Evolutionary conservation across 73 alveolate genomes (phyloP).

Genomic region (Paramecium sonneborni): DNA sequence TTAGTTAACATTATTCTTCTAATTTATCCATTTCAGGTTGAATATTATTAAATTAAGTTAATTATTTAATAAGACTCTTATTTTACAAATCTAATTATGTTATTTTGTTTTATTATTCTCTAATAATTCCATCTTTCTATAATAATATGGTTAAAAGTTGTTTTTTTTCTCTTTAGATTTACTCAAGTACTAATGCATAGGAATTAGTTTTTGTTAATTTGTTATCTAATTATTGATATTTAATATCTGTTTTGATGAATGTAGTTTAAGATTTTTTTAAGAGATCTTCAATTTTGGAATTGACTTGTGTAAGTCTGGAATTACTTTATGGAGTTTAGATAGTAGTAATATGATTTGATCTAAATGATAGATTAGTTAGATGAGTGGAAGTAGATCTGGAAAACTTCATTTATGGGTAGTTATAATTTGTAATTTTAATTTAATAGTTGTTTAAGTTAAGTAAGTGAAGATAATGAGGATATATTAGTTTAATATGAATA

Average conservation of each 20-base stretch:
- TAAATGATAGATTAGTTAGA: neutral
- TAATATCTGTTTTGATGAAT: neutral
- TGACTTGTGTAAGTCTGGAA: neutral
- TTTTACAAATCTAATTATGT: neutral
- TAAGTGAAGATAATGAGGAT: neutral
- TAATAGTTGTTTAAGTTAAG: neutral
- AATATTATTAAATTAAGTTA: neutral
- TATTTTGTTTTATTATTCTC: neutral
- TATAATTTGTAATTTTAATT: neutral
- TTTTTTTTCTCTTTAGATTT: constrained; percentile 8
- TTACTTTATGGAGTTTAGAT: neutral
- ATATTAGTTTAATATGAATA: neutral
- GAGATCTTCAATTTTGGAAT: neutral
- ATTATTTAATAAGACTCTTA: neutral
- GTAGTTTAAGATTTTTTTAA: neutral
- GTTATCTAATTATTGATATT: neutral
- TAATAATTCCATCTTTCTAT: neutral
- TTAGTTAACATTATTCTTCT: neutral
- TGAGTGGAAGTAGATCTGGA: neutral
- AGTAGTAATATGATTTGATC: neutral
- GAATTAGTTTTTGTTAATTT: neutral
- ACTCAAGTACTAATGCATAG: neutral
- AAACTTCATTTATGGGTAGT: neutral
- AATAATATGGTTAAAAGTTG: neutral
- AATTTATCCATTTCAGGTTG: neutral